Evolutionary conservation across 75 land plant species (phyloP).

Genomic region (Ceratopteris richardii): DNA sequence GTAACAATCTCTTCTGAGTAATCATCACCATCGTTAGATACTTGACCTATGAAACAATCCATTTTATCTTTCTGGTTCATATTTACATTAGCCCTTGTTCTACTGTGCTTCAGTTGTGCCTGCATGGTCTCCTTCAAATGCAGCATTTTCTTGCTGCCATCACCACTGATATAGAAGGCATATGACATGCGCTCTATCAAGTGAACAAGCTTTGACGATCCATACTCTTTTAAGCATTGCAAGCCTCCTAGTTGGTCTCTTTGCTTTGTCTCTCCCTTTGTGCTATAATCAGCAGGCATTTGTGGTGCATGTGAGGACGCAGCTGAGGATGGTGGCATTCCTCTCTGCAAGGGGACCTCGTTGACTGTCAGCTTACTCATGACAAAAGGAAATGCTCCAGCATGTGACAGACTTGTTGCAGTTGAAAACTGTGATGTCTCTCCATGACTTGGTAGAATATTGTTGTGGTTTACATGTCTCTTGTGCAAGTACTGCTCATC

Average conservation of each 20-base stretch:
- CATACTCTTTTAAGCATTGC: conserved; percentile 81
- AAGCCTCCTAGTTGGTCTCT: conserved; percentile 82
- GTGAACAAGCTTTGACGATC: conserved; percentile 59
- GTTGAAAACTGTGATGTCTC: no score
- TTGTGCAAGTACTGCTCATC: conserved; percentile 23
- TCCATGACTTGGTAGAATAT: no score
- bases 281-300: neutral
- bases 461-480: no score
- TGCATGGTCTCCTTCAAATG: conserved; percentile 30
- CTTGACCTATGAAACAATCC: neutral
- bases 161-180: conserved; percentile 49
- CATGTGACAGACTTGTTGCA: no score
- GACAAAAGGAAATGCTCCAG: no score
- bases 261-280: neutral
- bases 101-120: neutral
- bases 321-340: no score
- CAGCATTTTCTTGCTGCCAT: conserved; percentile 42
- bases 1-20: neutral
- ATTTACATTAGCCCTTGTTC: neutral
- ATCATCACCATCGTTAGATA: conserved; percentile 1
- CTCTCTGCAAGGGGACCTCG: no score
- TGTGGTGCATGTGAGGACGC: neutral
- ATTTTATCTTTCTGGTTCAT: neutral
- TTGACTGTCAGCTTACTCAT: no score
- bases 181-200: conserved; percentile 71